Evolutionary conservation across 768 basidiomycete species (phyloP), one percentile per base, ranked within the genome.

Genomic region (Suillus subaureus): DNA sequence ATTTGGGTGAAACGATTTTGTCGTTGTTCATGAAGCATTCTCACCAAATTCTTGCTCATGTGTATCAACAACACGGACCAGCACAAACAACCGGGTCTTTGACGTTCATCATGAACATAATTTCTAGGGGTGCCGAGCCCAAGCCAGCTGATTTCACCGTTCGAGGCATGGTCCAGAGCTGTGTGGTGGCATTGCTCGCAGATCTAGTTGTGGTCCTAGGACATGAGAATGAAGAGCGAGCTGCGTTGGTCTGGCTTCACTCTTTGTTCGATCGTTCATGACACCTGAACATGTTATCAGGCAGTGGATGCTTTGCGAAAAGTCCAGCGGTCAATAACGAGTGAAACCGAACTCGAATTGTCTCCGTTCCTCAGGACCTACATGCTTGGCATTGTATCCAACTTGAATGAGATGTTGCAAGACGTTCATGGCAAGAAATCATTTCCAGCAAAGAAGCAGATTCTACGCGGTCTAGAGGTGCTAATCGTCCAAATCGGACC

Each of bases 351-450:
- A 23, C 72, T 77, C 28, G 82, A 84, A 64, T 75, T 92, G 43
- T 82, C 84, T 26, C 75, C 77, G 0, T 90, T 95, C 63, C 79
- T 98, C 57, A 89, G 89, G 75, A 81, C 80, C 9, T 85, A 94
- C 68, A 89, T 96, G 79, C 85, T 97, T 7, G 96, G 93, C 1
- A 82, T 98, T 63, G 89, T 98, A 23, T 88, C 93, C 0, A 83
- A 89, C 68, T 84, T 97, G 70, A 96, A 92, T 70, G 93, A 95
- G 39, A 87, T 91, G 77, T 77, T 98, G 61, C 93, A 94, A 73
- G 96, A 95, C 66, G 82, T 91, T 1, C 87, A 89, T 28, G 92
- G 92, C 6, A 94, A 91, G 77, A 90, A 90, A 69, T 80, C 98
- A 0, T 80, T 87, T 0, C 77, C 79, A 11, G 82, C 83, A 40